Evolutionary conservation across 768 basidiomycete genomes (phyloP).

Genomic region (Mycena amicta): DNA sequence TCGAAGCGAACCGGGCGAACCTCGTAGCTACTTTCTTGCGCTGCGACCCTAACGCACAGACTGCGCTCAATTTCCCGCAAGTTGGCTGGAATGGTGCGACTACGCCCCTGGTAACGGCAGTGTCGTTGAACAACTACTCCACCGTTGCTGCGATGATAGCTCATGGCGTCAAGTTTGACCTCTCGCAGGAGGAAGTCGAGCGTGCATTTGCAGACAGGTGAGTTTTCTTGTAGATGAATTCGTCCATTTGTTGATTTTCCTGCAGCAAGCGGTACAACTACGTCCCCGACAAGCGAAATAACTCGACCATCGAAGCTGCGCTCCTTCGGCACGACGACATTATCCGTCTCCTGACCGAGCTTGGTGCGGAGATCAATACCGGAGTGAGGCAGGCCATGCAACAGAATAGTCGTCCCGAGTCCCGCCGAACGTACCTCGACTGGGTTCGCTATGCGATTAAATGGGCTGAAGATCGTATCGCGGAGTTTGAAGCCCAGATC

Average conservation of each 20-base stretch:
- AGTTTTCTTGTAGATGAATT: constrained; percentile 13
- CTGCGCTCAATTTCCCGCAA: constrained; percentile 42
- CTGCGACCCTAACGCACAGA: constrained; percentile 42
- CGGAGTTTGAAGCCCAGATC: constrained; percentile 20
- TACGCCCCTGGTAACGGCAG: constrained; percentile 43
- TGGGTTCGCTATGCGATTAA: constrained; percentile 40
- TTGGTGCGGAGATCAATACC: constrained; percentile 39
- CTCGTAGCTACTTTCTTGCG: constrained; percentile 44
- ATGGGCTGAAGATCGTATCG: constrained; percentile 26
- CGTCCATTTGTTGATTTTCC: neutral
- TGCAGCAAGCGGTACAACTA: constrained; percentile 22
- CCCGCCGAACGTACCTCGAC: constrained; percentile 36
- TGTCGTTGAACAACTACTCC: constrained; percentile 36
- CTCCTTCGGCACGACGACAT: constrained; percentile 39
- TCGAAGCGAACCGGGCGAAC: constrained; percentile 37
- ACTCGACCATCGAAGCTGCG: constrained; percentile 42
- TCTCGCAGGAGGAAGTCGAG: constrained; percentile 39
- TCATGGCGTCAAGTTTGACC: constrained; percentile 40
- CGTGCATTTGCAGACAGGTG: constrained; percentile 38
- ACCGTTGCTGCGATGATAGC: constrained; percentile 40
- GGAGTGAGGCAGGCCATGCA: constrained; percentile 30
- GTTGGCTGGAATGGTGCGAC: constrained; percentile 27
- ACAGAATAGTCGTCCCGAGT: constrained; percentile 18
- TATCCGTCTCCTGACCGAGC: constrained; percentile 38
- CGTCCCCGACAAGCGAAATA: constrained; percentile 30